These are phyloP conservation scores for Hansenula lynferdii DNA, from an alignment of 1,139 yeast genomes.

Conservation along the genomic window DNA sequence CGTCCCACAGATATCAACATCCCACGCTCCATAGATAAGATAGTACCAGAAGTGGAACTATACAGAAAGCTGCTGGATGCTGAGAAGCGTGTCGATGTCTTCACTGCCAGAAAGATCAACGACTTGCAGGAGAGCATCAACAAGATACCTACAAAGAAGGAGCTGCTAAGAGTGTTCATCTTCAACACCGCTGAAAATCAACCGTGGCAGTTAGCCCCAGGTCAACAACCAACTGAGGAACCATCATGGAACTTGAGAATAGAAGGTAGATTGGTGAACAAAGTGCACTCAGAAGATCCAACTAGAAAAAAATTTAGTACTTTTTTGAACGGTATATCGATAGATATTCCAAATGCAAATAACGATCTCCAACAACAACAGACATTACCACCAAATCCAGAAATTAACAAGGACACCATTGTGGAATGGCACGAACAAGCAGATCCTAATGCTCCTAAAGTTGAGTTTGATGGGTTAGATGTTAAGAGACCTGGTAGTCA, in stretches of 20 bases:
- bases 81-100: slow-evolving; percentile 75
- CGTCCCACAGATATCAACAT: slow-evolving; percentile 24
- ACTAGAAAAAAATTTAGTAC: slow-evolving; percentile 64
- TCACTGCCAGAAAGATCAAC: slow-evolving; percentile 74
- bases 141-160: slow-evolving; percentile 43
- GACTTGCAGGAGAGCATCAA: slow-evolving; percentile 72
- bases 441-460: slow-evolving; percentile 36
- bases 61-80: slow-evolving; percentile 71
- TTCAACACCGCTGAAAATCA: slow-evolving; percentile 84
- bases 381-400: slow-evolving; percentile 10
- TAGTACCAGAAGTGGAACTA: slow-evolving; percentile 70
- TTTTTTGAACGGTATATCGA: slow-evolving; percentile 77
- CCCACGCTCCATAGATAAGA: slow-evolving; percentile 17
- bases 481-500: slow-evolving; percentile 72
- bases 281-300: slow-evolving; percentile 33
- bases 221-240: slow-evolving; percentile 24
- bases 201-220: slow-evolving; percentile 74
- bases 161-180: slow-evolving; percentile 69
- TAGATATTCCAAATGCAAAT: slow-evolving; percentile 48
- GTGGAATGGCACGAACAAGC: slow-evolving; percentile 63
- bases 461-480: slow-evolving; percentile 84
- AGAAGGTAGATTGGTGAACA: slow-evolving; percentile 74
- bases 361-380: slow-evolving; percentile 26
- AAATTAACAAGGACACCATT: slow-evolving; percentile 31
- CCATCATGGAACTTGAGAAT: slow-evolving; percentile 83